A percentile compares a stretch with the other conserved stretches of the same genome.
These are phyloP conservation scores for Cadophora sp. DNA, from an alignment of 2,329 filamentous ascomycete species.

Conservation along the genomic window DNA sequence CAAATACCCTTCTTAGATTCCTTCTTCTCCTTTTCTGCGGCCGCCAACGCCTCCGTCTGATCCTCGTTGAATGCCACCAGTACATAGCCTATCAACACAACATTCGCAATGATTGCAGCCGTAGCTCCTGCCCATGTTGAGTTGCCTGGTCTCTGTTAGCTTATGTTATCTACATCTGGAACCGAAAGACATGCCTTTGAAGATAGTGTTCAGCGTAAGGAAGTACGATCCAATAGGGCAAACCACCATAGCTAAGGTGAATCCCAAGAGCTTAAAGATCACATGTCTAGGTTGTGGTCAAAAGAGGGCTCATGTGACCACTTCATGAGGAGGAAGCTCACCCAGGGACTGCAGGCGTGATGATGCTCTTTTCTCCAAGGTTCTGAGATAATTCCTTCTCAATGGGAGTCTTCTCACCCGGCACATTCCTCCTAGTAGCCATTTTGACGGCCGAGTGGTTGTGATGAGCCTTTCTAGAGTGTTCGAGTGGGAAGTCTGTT, in stretches of 20 bases:
- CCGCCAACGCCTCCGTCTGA: slow-evolving; percentile 50
- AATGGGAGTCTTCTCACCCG: slow-evolving; percentile 69
- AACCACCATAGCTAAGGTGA: slow-evolving; percentile 90
- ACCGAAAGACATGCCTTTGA: slow-evolving; percentile 65
- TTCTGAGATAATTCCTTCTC: slow-evolving; percentile 56
- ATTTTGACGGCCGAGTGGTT: slow-evolving; percentile 52
- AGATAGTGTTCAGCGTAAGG: slow-evolving; percentile 75
- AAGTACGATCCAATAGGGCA: slow-evolving; percentile 91
- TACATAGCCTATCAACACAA: slow-evolving; percentile 89
- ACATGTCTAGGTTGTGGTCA: slow-evolving; percentile 65
- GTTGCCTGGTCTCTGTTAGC: slow-evolving; percentile 66
- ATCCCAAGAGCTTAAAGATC: slow-evolving; percentile 87
- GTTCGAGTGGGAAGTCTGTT: slow-evolving; percentile 7
- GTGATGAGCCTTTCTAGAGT: slow-evolving; percentile 3
- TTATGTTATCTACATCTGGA: not conserved
- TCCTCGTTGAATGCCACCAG: slow-evolving; percentile 93
- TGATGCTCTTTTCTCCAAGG: slow-evolving; percentile 68
- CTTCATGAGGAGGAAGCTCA: slow-evolving; percentile 53
- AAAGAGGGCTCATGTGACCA: slow-evolving; percentile 29
- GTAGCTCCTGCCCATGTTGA: slow-evolving; percentile 84
- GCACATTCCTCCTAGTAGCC: slow-evolving; percentile 72
- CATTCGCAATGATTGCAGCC: slow-evolving; percentile 89
- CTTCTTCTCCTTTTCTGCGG: slow-evolving; percentile 54
- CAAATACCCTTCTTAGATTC: slow-evolving; percentile 30
- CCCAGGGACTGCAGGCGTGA: slow-evolving; percentile 83